These are phyloP conservation scores for Hypomontagnella submonticulosa DNA, from an alignment of 495 filamentous ascomycete species.

Conservation along the genomic window DNA sequence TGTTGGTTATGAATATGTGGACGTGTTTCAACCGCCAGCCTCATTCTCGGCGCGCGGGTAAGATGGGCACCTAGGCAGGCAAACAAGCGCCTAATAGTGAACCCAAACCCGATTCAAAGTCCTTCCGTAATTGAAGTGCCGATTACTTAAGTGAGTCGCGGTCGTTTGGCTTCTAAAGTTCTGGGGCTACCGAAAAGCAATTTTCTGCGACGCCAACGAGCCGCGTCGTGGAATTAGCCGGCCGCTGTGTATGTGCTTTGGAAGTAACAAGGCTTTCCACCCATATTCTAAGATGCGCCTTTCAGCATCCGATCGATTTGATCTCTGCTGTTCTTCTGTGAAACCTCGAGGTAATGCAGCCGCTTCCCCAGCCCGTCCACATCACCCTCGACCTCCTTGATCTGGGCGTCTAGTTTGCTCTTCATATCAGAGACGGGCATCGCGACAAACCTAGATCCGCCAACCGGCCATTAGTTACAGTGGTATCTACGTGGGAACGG, in stretches of 20 bases:
- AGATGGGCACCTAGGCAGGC: no score
- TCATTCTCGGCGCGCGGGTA: not conserved
- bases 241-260: not conserved
- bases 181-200: not conserved
- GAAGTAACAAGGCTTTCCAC: not conserved
- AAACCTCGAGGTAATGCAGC: conserved; percentile 92
- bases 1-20: not conserved
- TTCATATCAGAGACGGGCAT: conserved; percentile 78
- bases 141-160: no score
- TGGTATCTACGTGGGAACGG: conserved; percentile 1
- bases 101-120: no score
- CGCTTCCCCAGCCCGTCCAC: conserved; percentile 86
- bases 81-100: no score
- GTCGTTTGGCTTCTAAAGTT: not conserved
- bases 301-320: conserved; percentile 84
- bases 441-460: conserved; percentile 80
- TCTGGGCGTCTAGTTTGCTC: conserved; percentile 78
- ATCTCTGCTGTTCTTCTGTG: conserved; percentile 89
- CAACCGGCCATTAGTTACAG: conserved; percentile 20
- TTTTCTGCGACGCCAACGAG: not conserved
- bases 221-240: conserved; percentile 1
- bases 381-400: conserved; percentile 77
- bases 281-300: conserved; percentile 33
- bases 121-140: no score
- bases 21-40: not conserved